Base-by-base conservation (phyloP, 768 basidiomycete species). In the Flagelloscypha sp. region DNA sequence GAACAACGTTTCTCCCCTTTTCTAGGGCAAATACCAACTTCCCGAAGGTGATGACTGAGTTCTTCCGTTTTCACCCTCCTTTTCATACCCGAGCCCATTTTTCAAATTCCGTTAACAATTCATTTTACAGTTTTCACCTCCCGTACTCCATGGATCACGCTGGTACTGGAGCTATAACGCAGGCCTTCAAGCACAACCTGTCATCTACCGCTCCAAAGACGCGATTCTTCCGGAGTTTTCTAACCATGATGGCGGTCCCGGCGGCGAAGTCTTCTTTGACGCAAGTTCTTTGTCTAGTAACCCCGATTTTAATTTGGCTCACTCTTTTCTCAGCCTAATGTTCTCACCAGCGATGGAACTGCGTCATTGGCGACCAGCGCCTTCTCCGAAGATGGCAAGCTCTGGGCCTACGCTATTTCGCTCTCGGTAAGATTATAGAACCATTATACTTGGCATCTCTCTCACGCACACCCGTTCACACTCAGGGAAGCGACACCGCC, bases 101-200 rank as follows among this genome's bases (percentile, higher is more conserved):
- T 12, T 24, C 27, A 16, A 13, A 20, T 30, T 6, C n/a, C 9
- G 30, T 42, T 33, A 23, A 24, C 24, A 33, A 29, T 30, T 36
- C 33, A 33, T 13, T 25, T 36, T 13, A 24, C 52, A 84, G 80
- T 83, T 84, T 52, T 73, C 71, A 15, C 59, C 75, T 0, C 86
- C 85, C 0, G 53, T 82, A 35, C 71, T 74, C 41, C 63, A 76
- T 10, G 83, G 87, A 46, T 70, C 67, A 11, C 70, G 69, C 32
- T 89, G 83, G 79, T 90, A 89, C 48, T 85, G 84, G 82, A 72
- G 69, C 48, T 72, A 79, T 49, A 87, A 89, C 57, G 76, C 72
- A 35, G 86, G 85, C 20, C 67, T 88, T 18, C 77, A 85, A 43
- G 65, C 79, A 1, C 84, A 86, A 49, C 63, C 72, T 82, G 81